Conservation (phyloP, 1,139 yeast species). For the Saccharomyces hybrid region DNA sequence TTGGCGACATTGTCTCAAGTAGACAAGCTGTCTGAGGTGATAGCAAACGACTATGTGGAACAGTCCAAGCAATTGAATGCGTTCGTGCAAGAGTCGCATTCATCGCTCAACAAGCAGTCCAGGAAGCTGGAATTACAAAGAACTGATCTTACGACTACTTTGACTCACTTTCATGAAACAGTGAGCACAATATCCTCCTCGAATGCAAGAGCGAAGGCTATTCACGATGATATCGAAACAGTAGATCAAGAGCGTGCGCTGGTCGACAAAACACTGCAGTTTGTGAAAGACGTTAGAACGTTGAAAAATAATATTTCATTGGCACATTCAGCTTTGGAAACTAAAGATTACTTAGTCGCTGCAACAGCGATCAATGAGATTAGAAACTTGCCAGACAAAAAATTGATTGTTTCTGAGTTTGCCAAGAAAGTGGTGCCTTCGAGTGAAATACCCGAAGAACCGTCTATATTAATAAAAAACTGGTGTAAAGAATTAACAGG, state of each 20-base stretch:
- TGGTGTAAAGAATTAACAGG: slow-evolving; percentile 55
- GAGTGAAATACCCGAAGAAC: slow-evolving; percentile 75
- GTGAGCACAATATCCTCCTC: slow-evolving; percentile 40
- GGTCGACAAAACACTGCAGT: slow-evolving; percentile 56
- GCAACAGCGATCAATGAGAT: slow-evolving; percentile 59
- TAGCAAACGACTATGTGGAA: slow-evolving; percentile 17
- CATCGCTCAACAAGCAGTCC: slow-evolving; percentile 27
- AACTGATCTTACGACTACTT: slow-evolving; percentile 40
- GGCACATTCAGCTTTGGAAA: slow-evolving; percentile 22
- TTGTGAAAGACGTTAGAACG: slow-evolving; percentile 57
- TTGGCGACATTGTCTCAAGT: slow-evolving; percentile 29
- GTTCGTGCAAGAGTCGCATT: slow-evolving; percentile 20
- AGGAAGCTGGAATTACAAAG: slow-evolving; percentile 35
- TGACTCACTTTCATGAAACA: slow-evolving; percentile 33
- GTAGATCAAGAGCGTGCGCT: slow-evolving; percentile 66
- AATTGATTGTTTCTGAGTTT: slow-evolving; percentile 55
- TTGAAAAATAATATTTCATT: slow-evolving; percentile 34
- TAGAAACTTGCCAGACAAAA: slow-evolving; percentile 55
- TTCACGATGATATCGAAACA: slow-evolving; percentile 62
- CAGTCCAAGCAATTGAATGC: slow-evolving; percentile 15
- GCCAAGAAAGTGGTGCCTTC: slow-evolving; percentile 87
- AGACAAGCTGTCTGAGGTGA: slow-evolving; percentile 19
- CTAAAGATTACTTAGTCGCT: slow-evolving; percentile 54
- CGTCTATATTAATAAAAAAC: slow-evolving; percentile 46
- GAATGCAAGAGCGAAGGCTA: slow-evolving; percentile 54